Conservation (phyloP, 805 yeast species). For the Debaryomyces castellii region DNA sequence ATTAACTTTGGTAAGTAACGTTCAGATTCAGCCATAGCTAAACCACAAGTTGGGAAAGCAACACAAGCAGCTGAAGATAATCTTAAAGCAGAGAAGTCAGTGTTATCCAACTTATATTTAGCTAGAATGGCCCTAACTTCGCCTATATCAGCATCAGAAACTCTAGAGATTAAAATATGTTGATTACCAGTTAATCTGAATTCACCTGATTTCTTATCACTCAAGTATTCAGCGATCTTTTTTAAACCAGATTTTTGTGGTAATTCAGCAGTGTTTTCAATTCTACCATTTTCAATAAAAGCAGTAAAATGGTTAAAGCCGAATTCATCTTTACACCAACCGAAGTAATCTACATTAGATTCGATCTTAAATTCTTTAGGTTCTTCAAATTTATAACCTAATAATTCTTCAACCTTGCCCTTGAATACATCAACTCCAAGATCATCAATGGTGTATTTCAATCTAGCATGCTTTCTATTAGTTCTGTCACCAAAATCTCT, state of each 20-base stretch:
- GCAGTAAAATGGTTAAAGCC: slow-evolving; percentile 89
- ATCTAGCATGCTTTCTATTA: slow-evolving; percentile 96
- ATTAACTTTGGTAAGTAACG: slow-evolving; percentile 84
- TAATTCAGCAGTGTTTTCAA: slow-evolving; percentile 85
- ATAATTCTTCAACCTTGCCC: slow-evolving; percentile 74
- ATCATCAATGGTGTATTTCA: slow-evolving; percentile 94
- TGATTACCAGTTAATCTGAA: slow-evolving; percentile 96
- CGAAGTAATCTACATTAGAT: slow-evolving; percentile 87
- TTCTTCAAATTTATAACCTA: slow-evolving; percentile 73
- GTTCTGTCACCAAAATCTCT: slow-evolving; percentile 93
- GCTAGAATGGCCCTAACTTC: slow-evolving; percentile 62
- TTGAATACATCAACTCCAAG: slow-evolving; percentile 86
- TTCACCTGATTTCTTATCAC: slow-evolving; percentile 62
- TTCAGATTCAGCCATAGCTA: slow-evolving; percentile 98
- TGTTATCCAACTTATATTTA: slow-evolving; percentile 78
- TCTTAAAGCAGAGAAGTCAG: slow-evolving; percentile 79
- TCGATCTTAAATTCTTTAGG: slow-evolving; percentile 74
- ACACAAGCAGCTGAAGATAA: slow-evolving; percentile 95
- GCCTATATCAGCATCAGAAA: slow-evolving; percentile 66
- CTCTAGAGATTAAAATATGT: slow-evolving; percentile 75
- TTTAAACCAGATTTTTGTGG: slow-evolving; percentile 88
- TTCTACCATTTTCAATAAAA: slow-evolving; percentile 94
- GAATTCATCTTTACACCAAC: slow-evolving; percentile 87
- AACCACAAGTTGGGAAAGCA: slow-evolving; percentile 97
- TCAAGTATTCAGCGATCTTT: slow-evolving; percentile 72